Evolutionary conservation across 257 asterid genomes (phyloP), one percentile per base, ranked within the genome.

Genomic region (Plectranthus barbatus): DNA sequence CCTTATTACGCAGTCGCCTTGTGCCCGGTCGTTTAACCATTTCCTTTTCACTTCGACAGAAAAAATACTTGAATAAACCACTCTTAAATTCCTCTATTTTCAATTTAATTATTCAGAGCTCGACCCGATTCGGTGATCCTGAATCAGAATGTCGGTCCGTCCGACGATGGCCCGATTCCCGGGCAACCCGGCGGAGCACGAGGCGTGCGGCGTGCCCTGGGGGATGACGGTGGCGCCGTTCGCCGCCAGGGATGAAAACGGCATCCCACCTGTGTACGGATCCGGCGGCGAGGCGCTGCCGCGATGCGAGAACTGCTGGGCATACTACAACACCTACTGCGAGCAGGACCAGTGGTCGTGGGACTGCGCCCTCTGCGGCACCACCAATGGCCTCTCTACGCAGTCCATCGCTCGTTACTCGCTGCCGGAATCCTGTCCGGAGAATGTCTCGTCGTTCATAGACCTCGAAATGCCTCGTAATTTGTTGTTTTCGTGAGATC

Each of bases 331-430:
- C 46, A 83, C 95, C 37, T 92, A 76, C 71, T 92, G 99, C 66
- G 96, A 89, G 19, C 97, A 73, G 80, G 99, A 92, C 50, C 99
- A 92, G 77, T 92, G 99, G 97, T 83, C 97, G 1, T 92, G 96
- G 97, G 84, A 83, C 67, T 92, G 99, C 71, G 69, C 86, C 19
- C 81, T 92, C 5, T 92, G 99, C 77, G 97, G 97, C 56, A 85
- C 96, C 59, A 84, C 89, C 64, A 89, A 86, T 76, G 99, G 96
- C 23, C 84, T 89, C 29, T 65, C 97, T 12, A 63, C 90, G 20
- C 74, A 75, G 55, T 76, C 91, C 53, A 81, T 93, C 24, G 29
- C 80, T 41, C 86, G 94, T 57, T 93, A 93, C 72, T 81, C 97
- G 6, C 73, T 70, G 7, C 96, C 96, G 3, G 75, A 90, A 9